Percentiles rank a stretch among this genome's conserved stretches.
Evolutionary conservation across 2,329 filamentous ascomycete species (phyloP).

Genomic region (Colletotrichum higginsianum): DNA sequence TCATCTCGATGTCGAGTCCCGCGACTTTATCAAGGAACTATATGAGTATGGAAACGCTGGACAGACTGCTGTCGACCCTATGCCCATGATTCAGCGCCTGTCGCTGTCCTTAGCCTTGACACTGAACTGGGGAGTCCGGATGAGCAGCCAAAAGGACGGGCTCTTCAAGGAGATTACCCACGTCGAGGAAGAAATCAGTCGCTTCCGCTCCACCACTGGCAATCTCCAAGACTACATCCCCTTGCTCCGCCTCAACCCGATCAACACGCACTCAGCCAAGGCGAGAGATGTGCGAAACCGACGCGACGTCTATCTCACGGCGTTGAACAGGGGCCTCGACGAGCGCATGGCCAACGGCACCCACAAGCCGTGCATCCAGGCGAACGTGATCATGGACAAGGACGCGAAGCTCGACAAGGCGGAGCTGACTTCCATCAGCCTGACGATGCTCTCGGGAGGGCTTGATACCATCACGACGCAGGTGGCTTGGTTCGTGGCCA

Average conservation of each 20-base stretch:
- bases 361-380: constrained; percentile 76
- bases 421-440: constrained; percentile 75
- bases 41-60: constrained; percentile 71
- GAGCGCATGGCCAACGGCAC: constrained; percentile 72
- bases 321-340: constrained; percentile 71
- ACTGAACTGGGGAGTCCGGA: constrained; percentile 76
- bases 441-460: constrained; percentile 79
- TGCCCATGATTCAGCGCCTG: constrained; percentile 78
- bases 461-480: constrained; percentile 77
- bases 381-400: constrained; percentile 75
- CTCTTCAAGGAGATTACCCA: constrained; percentile 75
- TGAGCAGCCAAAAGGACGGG: constrained; percentile 68
- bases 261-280: constrained; percentile 70
- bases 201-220: constrained; percentile 72
- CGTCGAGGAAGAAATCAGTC: constrained; percentile 73
- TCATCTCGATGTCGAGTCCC: constrained; percentile 74
- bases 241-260: constrained; percentile 71
- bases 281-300: constrained; percentile 73
- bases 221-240: constrained; percentile 76
- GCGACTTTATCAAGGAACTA: constrained; percentile 74
- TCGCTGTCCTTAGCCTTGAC: constrained; percentile 74
- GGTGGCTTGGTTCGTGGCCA: constrained; percentile 75
- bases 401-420: constrained; percentile 74
- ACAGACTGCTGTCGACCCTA: constrained; percentile 69
- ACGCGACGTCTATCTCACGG: constrained; percentile 72